Percentiles rank a stretch among this genome's conserved stretches.
phyloP scores from a whole-genome alignment of 345 rosid species.

The Euphorbia peplus region DNA sequence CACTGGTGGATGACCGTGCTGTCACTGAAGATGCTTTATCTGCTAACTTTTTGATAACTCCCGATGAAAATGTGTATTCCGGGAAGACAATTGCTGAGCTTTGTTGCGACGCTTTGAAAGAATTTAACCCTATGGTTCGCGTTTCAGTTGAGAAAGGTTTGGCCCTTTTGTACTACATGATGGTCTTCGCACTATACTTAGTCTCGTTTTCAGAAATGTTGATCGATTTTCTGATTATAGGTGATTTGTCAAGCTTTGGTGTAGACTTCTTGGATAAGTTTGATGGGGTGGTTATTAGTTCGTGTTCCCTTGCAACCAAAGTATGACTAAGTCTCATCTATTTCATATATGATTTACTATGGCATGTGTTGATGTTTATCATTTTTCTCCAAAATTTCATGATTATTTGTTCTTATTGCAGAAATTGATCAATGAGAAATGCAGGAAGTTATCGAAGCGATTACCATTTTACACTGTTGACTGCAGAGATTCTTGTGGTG shows the following conservation, averaged over 20 bases:
- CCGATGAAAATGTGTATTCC: slow-evolving; percentile 43
- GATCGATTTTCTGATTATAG: slow-evolving; percentile 31
- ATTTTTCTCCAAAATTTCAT: background rate
- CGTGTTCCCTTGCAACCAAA: slow-evolving; percentile 55
- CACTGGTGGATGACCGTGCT: slow-evolving; percentile 69
- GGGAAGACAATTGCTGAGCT: slow-evolving; percentile 82
- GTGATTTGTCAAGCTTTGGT: slow-evolving; percentile 59
- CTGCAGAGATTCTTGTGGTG: slow-evolving; percentile 80
- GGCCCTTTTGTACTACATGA: background rate
- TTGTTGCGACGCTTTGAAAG: slow-evolving; percentile 76
- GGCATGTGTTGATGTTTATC: background rate
- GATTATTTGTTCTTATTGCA: slow-evolving; percentile 23
- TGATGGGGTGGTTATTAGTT: slow-evolving; percentile 70
- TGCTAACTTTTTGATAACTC: slow-evolving; percentile 75
- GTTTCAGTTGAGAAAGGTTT: slow-evolving; percentile 79
- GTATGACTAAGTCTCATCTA: slow-evolving; percentile 33
- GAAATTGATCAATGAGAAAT: slow-evolving; percentile 75
- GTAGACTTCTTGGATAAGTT: slow-evolving; percentile 64
- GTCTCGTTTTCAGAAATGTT: no score
- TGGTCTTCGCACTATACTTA: background rate
- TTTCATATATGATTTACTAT: slow-evolving; percentile 4
- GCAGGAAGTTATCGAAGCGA: slow-evolving; percentile 64
- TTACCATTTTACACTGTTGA: slow-evolving; percentile 82
- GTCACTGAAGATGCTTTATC: slow-evolving; percentile 56
- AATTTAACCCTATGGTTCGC: slow-evolving; percentile 89